Evolutionary conservation across 2,329 filamentous ascomycete genomes (phyloP).

Genomic region (Macroventuria anomochaeta): DNA sequence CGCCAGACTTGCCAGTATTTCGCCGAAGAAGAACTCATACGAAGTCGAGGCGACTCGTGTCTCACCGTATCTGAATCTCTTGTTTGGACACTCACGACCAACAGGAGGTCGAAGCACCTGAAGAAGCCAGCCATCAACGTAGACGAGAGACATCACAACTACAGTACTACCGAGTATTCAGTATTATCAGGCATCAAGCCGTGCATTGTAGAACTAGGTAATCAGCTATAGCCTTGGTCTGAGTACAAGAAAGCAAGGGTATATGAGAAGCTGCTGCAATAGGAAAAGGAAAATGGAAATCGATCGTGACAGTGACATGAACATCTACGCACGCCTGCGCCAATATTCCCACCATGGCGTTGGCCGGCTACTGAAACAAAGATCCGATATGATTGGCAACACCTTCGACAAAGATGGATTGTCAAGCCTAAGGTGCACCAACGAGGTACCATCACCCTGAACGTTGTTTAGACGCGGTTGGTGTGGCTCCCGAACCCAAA

Average conservation of each 20-base stretch:
- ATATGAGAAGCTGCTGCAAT: slow-evolving; percentile 8
- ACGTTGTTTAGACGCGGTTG: slow-evolving; percentile 20
- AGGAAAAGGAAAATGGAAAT: slow-evolving; percentile 1
- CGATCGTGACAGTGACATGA: slow-evolving; percentile 21
- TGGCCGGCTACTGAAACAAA: slow-evolving; percentile 20
- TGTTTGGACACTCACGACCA: too few relatives aligned
- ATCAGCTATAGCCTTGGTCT: slow-evolving; percentile 19
- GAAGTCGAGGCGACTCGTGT: neutral
- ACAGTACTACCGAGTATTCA: too few relatives aligned
- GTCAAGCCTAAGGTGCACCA: neutral
- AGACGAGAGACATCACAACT: too few relatives aligned
- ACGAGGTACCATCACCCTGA: neutral
- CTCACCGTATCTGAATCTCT: too few relatives aligned
- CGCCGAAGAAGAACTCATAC: neutral
- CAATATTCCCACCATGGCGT: slow-evolving; percentile 10
- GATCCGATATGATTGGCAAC: neutral
- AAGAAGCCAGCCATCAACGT: too few relatives aligned
- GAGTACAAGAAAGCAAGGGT: slow-evolving; percentile 19
- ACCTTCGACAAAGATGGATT: neutral
- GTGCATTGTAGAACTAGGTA: slow-evolving; percentile 13
- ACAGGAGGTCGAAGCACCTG: too few relatives aligned
- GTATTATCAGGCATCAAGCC: slow-evolving; percentile 15
- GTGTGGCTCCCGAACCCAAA: slow-evolving; percentile 27
- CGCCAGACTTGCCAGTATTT: neutral
- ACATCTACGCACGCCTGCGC: slow-evolving; percentile 20